Conservation (phyloP, 225 moss, liverwort and hornwort genomes). For the Marchantia polymorpha region DNA sequence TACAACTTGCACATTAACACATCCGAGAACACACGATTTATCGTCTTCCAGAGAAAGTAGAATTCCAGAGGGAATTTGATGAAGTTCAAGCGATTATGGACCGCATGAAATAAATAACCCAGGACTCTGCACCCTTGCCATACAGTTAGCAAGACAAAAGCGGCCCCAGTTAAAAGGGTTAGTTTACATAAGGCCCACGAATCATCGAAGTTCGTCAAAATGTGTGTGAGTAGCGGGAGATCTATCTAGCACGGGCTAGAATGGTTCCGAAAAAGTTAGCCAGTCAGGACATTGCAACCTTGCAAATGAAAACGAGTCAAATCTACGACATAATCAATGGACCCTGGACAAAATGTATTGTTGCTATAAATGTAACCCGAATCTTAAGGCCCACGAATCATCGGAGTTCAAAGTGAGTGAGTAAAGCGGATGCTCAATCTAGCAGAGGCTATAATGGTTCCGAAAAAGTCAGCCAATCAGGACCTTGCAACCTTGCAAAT, state of each 20-base stretch:
- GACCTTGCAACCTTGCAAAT: constrained; percentile 22
- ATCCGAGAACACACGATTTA: too few relatives aligned
- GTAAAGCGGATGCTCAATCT: constrained; percentile 6
- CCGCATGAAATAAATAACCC: too few relatives aligned
- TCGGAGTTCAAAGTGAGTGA: not conserved
- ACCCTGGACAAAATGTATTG: too few relatives aligned
- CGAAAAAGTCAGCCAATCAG: constrained; percentile 1
- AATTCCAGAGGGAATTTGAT: too few relatives aligned
- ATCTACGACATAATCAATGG: too few relatives aligned
- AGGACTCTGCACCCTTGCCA: too few relatives aligned
- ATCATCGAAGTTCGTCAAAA: not conserved
- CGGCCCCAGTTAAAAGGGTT: too few relatives aligned
- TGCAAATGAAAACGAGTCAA: not conserved
- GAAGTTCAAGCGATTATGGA: too few relatives aligned
- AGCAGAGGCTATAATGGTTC: constrained; percentile 5
- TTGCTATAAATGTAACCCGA: too few relatives aligned
- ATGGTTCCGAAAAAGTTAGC: constrained; percentile 8
- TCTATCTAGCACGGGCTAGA: not conserved
- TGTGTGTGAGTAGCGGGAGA: constrained; percentile 18
- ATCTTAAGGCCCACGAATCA: constrained; percentile 23
- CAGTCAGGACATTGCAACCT: constrained; percentile 20
- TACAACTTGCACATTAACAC: too few relatives aligned
- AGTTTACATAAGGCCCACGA: constrained; percentile 28
- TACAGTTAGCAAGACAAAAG: too few relatives aligned
- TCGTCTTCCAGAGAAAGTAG: too few relatives aligned